A percentile compares a stretch with the other conserved stretches of the same genome.
Evolutionary conservation across 2,329 filamentous ascomycete species (phyloP).

Genomic region (Fusarium oligoseptatum): DNA sequence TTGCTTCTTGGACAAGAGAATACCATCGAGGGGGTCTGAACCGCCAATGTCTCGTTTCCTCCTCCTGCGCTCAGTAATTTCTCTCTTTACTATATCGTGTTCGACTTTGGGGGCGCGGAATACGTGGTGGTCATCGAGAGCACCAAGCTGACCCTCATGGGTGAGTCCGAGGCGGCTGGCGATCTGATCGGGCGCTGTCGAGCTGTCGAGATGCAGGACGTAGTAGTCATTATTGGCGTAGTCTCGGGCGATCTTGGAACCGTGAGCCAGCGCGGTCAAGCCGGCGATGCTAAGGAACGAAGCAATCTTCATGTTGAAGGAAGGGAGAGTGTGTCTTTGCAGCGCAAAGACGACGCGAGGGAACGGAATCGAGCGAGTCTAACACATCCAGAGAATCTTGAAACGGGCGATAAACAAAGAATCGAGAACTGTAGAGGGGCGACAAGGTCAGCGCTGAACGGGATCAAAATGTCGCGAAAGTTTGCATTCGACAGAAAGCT

Average conservation of each 20-base stretch:
- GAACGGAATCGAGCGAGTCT: constrained; percentile 21
- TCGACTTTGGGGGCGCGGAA: constrained; percentile 79
- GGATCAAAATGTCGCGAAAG: not conserved
- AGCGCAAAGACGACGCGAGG: constrained; percentile 37
- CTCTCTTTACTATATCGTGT: constrained; percentile 69
- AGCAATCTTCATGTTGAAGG: constrained; percentile 62
- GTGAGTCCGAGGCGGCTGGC: constrained; percentile 79
- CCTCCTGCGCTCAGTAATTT: constrained; percentile 67
- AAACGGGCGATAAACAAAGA: constrained; percentile 16
- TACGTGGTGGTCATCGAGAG: constrained; percentile 84
- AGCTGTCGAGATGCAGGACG: constrained; percentile 83
- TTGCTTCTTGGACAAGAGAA: constrained; percentile 86
- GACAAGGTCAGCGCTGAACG: constrained; percentile 16
- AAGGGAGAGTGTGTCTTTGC: constrained; percentile 27
- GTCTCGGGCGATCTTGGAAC: constrained; percentile 71
- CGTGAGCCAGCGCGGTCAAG: constrained; percentile 63
- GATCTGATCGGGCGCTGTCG: constrained; percentile 75
- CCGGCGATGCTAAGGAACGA: constrained; percentile 67
- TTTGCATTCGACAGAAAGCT: constrained; percentile 5
- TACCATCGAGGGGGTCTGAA: constrained; percentile 75
- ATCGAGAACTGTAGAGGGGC: constrained; percentile 9
- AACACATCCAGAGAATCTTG: constrained; percentile 43
- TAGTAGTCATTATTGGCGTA: constrained; percentile 92
- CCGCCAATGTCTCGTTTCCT: constrained; percentile 70
- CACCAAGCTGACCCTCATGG: constrained; percentile 85